Base-by-base conservation (phyloP, 2,329 filamentous ascomycete genomes). In the Epichloe uncinata region DNA sequence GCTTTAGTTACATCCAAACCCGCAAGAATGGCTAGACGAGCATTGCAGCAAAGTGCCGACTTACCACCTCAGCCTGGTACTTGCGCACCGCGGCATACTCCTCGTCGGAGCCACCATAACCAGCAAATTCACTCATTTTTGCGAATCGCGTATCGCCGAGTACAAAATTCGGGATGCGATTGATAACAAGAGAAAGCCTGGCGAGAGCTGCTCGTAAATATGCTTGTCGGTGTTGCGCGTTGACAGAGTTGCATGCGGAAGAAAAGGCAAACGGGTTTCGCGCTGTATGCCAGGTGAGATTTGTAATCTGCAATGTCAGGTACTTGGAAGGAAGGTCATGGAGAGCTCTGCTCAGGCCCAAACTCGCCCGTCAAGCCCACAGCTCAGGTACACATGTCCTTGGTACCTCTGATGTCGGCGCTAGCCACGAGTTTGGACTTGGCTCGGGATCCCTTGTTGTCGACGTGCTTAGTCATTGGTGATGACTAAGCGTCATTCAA, bases 21-120 rank as follows among this genome's bases (percentile, higher is more conserved):
- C 22, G 18, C 16, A 7, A n/a, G 6, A n/a, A 22, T 36, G 22
- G 34, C 18, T n/a, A 15, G 9, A 18, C 12, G 18, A 35, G 16
- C 45, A 45, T 44, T 22, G 47, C 5, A 30, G 26, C 3, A 16
- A 44, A 34, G 16, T 37, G 35, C 11, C 43, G 50, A 58, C 65
- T 44, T 76, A 95, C 89, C 61, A 94, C 79, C 62, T 90, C 85
- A 49, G 73, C 71, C 57, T 85, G 81, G 54, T 91, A 77, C 69
- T 86, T 87, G 70, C 80, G 85, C 61, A 95, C 79, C 70, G 91
- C 85, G 55, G 78, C 78, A 65, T 85, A 87, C 70, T 93, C 87
- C 69, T 91, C 87, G 38, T 91, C 86, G 22, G 80, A 78, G 60
- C 81, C 80, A 60, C 82, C 83, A 65, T 79, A 88, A 61, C 80